Evolutionary conservation across 306 rosid species (phyloP).

Genomic region (Gastrolobium bilobum): DNA sequence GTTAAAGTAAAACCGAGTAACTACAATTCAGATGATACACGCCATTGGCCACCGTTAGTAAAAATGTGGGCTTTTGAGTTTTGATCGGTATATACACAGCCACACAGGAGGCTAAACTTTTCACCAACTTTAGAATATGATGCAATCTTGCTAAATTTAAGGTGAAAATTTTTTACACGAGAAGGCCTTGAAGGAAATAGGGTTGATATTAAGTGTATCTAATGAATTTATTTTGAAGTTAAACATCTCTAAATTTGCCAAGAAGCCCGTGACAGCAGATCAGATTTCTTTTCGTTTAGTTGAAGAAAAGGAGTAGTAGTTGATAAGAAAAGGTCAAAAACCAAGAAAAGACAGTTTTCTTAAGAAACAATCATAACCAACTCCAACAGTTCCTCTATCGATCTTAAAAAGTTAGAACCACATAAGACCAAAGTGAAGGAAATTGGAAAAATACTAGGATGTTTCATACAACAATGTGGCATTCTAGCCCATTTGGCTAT

Average conservation of each 20-base stretch:
- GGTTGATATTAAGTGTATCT: background rate
- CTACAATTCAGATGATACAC: background rate
- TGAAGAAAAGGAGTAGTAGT: background rate
- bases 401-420: slow-evolving; percentile 1
- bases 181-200: slow-evolving; percentile 16
- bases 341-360: background rate
- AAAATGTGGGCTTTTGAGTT: background rate
- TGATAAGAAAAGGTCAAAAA: background rate
- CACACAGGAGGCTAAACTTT: background rate
- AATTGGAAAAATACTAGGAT: background rate
- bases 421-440: slow-evolving; percentile 28
- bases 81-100: background rate
- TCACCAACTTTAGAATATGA: background rate
- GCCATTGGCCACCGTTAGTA: background rate
- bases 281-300: slow-evolving; percentile 9
- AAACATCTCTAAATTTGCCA: slow-evolving; percentile 17
- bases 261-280: background rate
- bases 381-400: slow-evolving; percentile 1
- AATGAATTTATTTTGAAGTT: background rate
- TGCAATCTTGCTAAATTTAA: background rate
- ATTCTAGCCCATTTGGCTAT: background rate
- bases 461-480: background rate
- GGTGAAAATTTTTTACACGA: slow-evolving; percentile 1
- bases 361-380: slow-evolving; percentile 16
- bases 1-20: slow-evolving; percentile 2